Evolutionary conservation across 2,329 filamentous ascomycete genomes (phyloP).

Genomic region (Blastomyces emzantsi): DNA sequence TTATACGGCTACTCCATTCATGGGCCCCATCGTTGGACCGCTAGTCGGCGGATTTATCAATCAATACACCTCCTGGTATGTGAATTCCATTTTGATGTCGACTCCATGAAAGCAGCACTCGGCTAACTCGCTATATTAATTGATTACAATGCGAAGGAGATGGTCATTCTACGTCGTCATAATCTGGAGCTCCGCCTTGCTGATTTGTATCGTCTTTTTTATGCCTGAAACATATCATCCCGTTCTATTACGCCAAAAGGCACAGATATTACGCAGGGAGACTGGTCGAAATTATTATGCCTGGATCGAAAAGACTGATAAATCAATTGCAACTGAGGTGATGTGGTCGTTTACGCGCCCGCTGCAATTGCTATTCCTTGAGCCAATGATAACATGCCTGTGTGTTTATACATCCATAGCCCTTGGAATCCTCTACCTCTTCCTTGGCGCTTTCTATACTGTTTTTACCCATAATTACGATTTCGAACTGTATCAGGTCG

Average conservation of each 20-base stretch:
- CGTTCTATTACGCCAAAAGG: conserved; percentile 61
- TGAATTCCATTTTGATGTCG: neutral
- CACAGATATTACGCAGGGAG: conserved; percentile 53
- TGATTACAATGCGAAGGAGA: conserved; percentile 25
- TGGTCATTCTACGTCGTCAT: conserved; percentile 71
- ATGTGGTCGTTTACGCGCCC: conserved; percentile 49
- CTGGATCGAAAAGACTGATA: conserved; percentile 58
- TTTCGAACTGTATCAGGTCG: conserved; percentile 27
- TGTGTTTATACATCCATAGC: conserved; percentile 13
- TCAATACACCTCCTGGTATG: conserved; percentile 52
- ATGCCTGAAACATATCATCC: conserved; percentile 77
- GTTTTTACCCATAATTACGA: conserved; percentile 34
- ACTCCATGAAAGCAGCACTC: too few species aligned
- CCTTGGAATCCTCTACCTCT: conserved; percentile 27
- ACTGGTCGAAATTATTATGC: conserved; percentile 66
- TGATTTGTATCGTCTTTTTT: conserved; percentile 53
- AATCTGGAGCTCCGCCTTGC: conserved; percentile 59
- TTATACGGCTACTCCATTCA: conserved; percentile 56
- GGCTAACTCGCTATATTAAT: neutral
- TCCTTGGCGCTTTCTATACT: conserved; percentile 36
- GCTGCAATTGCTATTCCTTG: conserved; percentile 32
- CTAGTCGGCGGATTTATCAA: conserved; percentile 67
- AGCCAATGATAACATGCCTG: conserved; percentile 34
- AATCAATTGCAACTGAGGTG: conserved; percentile 52
- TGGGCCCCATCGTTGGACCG: conserved; percentile 38